Base-by-base conservation (phyloP, 208 protist species). In the Crithidia acanthocephali region DNA sequence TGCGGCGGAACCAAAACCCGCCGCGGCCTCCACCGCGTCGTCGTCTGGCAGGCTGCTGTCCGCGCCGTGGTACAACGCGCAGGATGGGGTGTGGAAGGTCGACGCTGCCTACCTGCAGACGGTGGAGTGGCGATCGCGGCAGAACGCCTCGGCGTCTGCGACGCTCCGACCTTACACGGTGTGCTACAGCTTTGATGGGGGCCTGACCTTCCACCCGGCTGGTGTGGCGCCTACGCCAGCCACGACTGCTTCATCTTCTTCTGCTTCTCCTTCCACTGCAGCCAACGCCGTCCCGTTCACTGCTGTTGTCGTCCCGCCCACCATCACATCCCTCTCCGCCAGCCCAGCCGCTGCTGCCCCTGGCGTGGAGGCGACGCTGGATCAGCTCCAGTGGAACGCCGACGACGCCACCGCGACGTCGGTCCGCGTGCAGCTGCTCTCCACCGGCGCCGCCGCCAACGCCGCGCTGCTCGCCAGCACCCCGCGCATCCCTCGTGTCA, bases 101-200 rank as follows among this genome's bases (percentile, higher is more conserved):
- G 47, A 69, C 13, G 77, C 87, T 18, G 67, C 55, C 22, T 81
- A 81, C 62, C 58, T 85, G 32, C 51, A 33, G 35, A 28, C 65
- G 30, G 40, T 80, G 37, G 76, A 76, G 20, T 68, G 82, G 58
- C 8, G 35, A n/a, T n/a, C n/a, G n/a, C n/a, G n/a, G n/a, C n/a
- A n/a, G n/a, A n/a, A n/a, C n/a, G n/a, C n/a, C n/a, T n/a, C n/a
- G n/a, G n/a, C n/a, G n/a, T n/a, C n/a, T n/a, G n/a, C n/a, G n/a
- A n/a, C n/a, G n/a, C n/a, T n/a, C n/a, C n/a, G n/a, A n/a, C n/a
- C 42, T 22, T 84, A 84, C 47, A 33, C 53, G 22, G 32, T 91
- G 28, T 93, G 88, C 64, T 91, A 84, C 81, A 93, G 88, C 66
- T 60, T 90, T 2, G 74, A 93, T 65, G 62, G 62, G 30, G 88